A percentile compares a stretch with the other conserved stretches of the same genome.
Conservation (phyloP, 345 rosid genomes). For the Eucalyptus cloeziana region DNA sequence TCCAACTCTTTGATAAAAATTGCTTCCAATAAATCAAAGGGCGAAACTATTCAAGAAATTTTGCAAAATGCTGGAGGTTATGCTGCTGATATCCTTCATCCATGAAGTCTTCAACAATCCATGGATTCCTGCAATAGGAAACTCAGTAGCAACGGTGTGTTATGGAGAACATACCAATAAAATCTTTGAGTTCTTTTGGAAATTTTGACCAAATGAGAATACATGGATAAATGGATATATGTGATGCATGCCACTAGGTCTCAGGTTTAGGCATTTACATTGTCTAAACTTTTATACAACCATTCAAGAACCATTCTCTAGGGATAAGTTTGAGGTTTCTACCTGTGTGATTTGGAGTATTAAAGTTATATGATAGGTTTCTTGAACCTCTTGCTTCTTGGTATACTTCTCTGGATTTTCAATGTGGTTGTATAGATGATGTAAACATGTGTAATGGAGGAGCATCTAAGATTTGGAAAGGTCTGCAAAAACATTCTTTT, state of each 20-base stretch:
- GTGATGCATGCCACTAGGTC: background rate
- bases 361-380: background rate
- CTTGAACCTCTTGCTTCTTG: background rate
- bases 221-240: background rate
- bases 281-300: background rate
- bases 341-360: background rate
- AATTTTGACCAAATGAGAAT: background rate
- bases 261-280: background rate
- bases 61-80: background rate
- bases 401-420: background rate
- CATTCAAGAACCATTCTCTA: background rate
- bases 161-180: rapidly evolving
- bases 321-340: background rate
- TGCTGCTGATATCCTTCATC: background rate
- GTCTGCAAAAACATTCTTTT: background rate
- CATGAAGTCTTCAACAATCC: background rate
- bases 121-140: background rate
- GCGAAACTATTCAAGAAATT: background rate
- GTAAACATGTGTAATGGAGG: background rate
- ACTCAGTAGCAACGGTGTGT: background rate
- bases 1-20: background rate
- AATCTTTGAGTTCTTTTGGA: background rate
- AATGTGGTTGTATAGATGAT: background rate
- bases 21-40: background rate
- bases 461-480: background rate